These are phyloP conservation scores for Hordeum pubiflorum DNA, from an alignment of 202 grass and related monocot species.

Conservation along the genomic window DNA sequence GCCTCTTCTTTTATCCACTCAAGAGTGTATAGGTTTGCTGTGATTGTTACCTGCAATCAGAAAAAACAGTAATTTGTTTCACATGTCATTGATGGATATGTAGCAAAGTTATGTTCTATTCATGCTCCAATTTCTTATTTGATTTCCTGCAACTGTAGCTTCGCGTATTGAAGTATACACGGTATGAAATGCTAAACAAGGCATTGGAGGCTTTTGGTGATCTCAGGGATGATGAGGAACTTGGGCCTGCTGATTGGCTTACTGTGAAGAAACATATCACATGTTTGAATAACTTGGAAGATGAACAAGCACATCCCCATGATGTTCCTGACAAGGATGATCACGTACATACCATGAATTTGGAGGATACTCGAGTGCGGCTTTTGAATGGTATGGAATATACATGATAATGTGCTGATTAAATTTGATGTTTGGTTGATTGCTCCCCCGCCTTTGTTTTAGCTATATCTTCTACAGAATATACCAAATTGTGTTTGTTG, in stretches of 20 bases:
- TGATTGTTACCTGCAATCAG: neutral
- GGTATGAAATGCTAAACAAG: constrained; percentile 86
- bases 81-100: constrained; percentile 7
- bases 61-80: neutral
- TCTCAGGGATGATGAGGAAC: constrained; percentile 85
- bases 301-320: constrained; percentile 74
- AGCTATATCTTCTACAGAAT: too few species aligned
- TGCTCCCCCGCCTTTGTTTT: too few species aligned
- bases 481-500: neutral
- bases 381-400: constrained; percentile 70
- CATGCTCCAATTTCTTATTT: neutral
- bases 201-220: constrained; percentile 78
- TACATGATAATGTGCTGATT: neutral
- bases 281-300: constrained; percentile 71
- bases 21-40: neutral
- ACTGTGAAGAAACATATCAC: constrained; percentile 74
- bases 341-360: constrained; percentile 46
- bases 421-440: too few species aligned
- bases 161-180: constrained; percentile 72
- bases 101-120: neutral
- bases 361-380: constrained; percentile 69
- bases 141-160: constrained; percentile 41
- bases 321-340: constrained; percentile 40
- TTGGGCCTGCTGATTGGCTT: constrained; percentile 84
- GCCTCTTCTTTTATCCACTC: neutral